These are phyloP conservation scores for Tetradesmus lagerheimii DNA, from an alignment of 139 green algal genomes.

Conservation along the genomic window DNA sequence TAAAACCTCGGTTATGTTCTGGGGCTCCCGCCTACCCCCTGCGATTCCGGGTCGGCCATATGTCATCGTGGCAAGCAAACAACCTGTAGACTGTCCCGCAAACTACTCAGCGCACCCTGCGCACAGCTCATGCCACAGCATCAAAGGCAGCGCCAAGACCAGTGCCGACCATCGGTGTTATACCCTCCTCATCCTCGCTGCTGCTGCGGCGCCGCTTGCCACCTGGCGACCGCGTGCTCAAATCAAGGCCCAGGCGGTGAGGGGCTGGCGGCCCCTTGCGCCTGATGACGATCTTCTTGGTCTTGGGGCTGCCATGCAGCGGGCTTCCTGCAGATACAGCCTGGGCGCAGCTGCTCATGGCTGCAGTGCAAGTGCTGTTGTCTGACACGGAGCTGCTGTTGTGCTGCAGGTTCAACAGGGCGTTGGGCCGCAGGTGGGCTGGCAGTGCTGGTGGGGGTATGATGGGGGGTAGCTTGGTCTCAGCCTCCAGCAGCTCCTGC, in stretches of 20 bases:
- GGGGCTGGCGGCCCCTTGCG: not conserved
- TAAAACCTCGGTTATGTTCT: too few relatives aligned
- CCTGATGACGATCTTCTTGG: not conserved
- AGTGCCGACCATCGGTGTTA: too few relatives aligned
- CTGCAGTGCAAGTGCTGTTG: not conserved
- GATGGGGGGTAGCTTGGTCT: not conserved
- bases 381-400: not conserved
- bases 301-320: not conserved
- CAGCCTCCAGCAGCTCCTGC: not conserved
- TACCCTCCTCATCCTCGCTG: not conserved
- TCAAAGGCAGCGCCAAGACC: not conserved
- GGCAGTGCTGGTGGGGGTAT: not conserved
- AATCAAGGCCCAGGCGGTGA: not conserved
- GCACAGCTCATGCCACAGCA: not conserved
- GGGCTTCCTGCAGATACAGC: not conserved
- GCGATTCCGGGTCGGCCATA: too few relatives aligned
- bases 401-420: not conserved
- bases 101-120: too few relatives aligned
- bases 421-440: not conserved
- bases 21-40: too few relatives aligned
- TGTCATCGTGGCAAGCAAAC: too few relatives aligned
- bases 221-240: not conserved
- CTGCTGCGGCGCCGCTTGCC: not conserved
- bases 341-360: not conserved
- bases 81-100: too few relatives aligned